Conservation (phyloP, 768 basidiomycete genomes). For the Rossbeevera mucosa region DNA sequence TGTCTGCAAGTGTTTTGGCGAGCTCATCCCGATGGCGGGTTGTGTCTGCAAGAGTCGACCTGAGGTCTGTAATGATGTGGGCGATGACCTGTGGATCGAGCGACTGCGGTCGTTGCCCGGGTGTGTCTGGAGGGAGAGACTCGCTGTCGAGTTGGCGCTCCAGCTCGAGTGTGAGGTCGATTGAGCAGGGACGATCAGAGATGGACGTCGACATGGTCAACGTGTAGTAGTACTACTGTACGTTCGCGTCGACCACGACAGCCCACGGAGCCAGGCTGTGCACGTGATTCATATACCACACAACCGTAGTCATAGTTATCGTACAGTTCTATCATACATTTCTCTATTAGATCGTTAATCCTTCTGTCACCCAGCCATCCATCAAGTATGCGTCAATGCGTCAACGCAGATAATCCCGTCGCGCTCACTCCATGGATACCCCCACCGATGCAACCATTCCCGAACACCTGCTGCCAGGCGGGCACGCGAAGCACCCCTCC, state of each 20-base stretch:
- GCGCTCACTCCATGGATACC: constrained; percentile 92
- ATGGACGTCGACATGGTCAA: constrained; percentile 35
- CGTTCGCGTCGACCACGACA: constrained; percentile 5
- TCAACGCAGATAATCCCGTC: constrained; percentile 91
- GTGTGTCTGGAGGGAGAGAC: constrained; percentile 48
- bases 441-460: constrained; percentile 91
- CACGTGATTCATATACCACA: constrained; percentile 8
- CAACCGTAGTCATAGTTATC: constrained; percentile 5
- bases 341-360: constrained; percentile 8
- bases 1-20: constrained; percentile 43
- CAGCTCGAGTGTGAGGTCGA: constrained; percentile 76
- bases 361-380: not conserved
- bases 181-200: constrained; percentile 43
- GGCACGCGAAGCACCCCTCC: constrained; percentile 74
- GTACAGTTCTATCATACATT: not conserved
- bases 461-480: constrained; percentile 83
- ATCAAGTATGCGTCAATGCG: constrained; percentile 62
- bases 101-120: constrained; percentile 41
- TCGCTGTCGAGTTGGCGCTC: constrained; percentile 72
- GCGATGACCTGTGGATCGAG: constrained; percentile 74
- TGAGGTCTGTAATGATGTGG: constrained; percentile 70
- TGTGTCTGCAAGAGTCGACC: constrained; percentile 56
- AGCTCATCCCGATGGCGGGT: constrained; percentile 73
- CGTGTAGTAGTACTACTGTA: too few relatives aligned
- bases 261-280: too few relatives aligned